A percentile compares a stretch with the other conserved stretches of the same genome.
Conservation (phyloP, 2,329 filamentous ascomycete genomes). For the Nemania abortiva region DNA sequence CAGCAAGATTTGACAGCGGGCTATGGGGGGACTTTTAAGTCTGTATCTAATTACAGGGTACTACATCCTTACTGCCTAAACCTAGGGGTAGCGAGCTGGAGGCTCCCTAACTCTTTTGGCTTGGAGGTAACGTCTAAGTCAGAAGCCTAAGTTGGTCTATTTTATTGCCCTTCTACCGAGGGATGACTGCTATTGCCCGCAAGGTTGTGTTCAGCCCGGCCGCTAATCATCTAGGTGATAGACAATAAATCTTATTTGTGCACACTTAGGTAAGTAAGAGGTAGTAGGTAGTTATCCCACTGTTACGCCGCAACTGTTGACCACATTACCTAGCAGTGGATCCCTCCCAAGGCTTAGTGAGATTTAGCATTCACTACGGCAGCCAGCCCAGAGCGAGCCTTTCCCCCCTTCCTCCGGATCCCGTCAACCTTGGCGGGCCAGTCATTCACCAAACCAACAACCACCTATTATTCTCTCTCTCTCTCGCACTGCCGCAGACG, state of each 20-base stretch:
- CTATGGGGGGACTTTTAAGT: not conserved
- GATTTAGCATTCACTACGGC: not conserved
- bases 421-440: conserved; percentile 22
- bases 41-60: not conserved
- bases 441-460: conserved; percentile 14
- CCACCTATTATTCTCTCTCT: conserved; percentile 14
- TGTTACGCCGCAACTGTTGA: too few species aligned
- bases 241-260: too few species aligned
- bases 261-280: too few species aligned
- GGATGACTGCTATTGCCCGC: not conserved
- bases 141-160: not conserved
- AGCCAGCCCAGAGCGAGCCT: not conserved
- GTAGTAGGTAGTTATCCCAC: too few species aligned
- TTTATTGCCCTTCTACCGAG: not conserved
- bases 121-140: not conserved
- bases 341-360: not conserved
- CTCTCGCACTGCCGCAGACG: conserved; percentile 36
- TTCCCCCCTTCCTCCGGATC: conserved; percentile 10
- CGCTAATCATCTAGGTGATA: too few species aligned
- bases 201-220: too few species aligned
- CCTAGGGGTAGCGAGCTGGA: too few species aligned
- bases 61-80: too few species aligned
- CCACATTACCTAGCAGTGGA: not conserved
- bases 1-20: not conserved
- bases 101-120: too few species aligned